Conservation (phyloP, 352 stramenopile species). For the Globisporangium solare region DNA sequence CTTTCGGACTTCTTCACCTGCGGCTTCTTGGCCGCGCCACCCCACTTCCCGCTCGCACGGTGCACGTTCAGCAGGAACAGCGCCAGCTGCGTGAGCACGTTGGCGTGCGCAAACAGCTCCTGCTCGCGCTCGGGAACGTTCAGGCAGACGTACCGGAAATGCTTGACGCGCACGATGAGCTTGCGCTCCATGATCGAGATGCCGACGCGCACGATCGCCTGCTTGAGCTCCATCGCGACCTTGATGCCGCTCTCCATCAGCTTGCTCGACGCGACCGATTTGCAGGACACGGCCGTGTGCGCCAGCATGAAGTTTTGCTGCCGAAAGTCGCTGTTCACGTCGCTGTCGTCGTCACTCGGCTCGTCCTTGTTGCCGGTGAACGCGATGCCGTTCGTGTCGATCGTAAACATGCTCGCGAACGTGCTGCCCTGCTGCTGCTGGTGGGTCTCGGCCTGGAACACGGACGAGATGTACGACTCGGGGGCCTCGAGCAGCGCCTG, state of each 20-base stretch:
- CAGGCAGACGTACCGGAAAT: slow-evolving; percentile 97
- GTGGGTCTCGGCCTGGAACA: slow-evolving; percentile 66
- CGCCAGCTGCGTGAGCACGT: slow-evolving; percentile 91
- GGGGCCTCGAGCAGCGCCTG: slow-evolving; percentile 92
- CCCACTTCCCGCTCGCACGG: slow-evolving; percentile 93
- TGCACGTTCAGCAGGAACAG: slow-evolving; percentile 95
- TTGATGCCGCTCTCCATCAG: slow-evolving; percentile 93
- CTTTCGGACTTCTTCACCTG: slow-evolving; percentile 27
- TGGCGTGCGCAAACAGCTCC: slow-evolving; percentile 91
- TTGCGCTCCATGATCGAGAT: slow-evolving; percentile 95
- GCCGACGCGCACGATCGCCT: slow-evolving; percentile 91
- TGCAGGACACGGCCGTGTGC: slow-evolving; percentile 64
- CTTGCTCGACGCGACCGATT: slow-evolving; percentile 57
- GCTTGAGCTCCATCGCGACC: slow-evolving; percentile 93
- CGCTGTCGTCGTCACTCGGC: slow-evolving; percentile 17
- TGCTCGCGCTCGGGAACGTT: slow-evolving; percentile 80
- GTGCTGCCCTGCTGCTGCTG: slow-evolving; percentile 31
- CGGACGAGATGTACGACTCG: slow-evolving; percentile 53
- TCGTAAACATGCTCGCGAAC: slow-evolving; percentile 36
- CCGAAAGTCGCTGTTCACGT: slow-evolving; percentile 48
- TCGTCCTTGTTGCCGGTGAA: slow-evolving; percentile 8
- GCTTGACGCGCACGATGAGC: slow-evolving; percentile 92
- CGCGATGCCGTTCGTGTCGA: slow-evolving; percentile 28
- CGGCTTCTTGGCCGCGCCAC: slow-evolving; percentile 32
- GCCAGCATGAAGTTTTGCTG: slow-evolving; percentile 82